phyloP scores from a whole-genome alignment of 2,329 filamentous ascomycete species.

The Fusarium piperis region DNA sequence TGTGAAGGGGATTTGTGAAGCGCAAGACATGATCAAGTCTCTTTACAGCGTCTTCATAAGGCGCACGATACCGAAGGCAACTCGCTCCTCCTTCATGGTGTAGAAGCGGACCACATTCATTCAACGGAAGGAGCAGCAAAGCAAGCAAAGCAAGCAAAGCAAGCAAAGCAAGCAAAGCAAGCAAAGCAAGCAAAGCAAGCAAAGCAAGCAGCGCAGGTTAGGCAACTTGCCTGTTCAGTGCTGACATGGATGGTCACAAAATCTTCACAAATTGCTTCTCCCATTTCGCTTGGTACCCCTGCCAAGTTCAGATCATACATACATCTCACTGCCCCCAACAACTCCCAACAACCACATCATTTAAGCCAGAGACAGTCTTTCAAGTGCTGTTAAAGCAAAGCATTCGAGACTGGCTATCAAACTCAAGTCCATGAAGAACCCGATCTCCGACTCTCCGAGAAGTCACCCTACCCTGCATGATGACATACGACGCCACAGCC shows the following conservation, averaged over 20 bases:
- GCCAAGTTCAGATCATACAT: neutral
- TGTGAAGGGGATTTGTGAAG: neutral
- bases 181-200: no score
- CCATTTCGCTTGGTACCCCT: neutral
- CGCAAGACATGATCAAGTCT: neutral
- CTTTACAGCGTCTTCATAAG: neutral
- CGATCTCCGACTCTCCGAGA: conserved; percentile 20
- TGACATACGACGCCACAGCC: neutral
- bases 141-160: no score
- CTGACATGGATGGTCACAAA: neutral
- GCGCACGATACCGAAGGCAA: neutral
- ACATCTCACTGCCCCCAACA: neutral
- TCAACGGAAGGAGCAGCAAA: neutral
- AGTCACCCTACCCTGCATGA: conserved; percentile 17
- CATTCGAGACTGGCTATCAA: neutral
- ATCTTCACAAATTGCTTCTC: neutral
- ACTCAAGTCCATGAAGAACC: neutral
- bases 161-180: no score
- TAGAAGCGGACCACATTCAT: neutral
- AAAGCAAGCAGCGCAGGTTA: neutral
- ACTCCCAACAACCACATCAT: neutral
- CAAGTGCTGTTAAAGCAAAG: neutral
- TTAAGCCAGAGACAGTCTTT: neutral
- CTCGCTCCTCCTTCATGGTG: neutral
- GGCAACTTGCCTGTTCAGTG: neutral